phyloP scores from a whole-genome alignment of 2,329 filamentous ascomycete genomes.

The Aureobasidium sp. region DNA sequence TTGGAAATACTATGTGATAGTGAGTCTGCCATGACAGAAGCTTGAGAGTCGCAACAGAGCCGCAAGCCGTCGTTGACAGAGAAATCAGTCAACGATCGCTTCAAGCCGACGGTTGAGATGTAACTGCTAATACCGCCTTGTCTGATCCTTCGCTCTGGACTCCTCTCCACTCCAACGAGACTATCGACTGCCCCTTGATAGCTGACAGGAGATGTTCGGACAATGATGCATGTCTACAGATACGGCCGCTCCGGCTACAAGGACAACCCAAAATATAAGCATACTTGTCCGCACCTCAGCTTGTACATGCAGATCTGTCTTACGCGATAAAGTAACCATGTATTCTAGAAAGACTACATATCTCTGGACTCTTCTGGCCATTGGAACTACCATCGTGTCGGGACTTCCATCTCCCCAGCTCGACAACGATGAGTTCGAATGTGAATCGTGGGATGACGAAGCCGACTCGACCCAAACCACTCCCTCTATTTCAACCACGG shows the following conservation, averaged over 20 bases:
- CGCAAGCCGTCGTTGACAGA: background rate
- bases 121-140: background rate
- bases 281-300: slow-evolving; percentile 2
- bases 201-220: slow-evolving; percentile 3
- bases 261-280: slow-evolving; percentile 5
- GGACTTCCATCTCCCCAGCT: background rate
- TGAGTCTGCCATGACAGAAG: background rate
- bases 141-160: background rate
- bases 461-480: background rate
- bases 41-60: background rate
- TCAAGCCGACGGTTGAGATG: background rate
- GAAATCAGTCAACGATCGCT: background rate
- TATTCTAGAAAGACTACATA: background rate
- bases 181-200: background rate
- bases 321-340: background rate
- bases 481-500: background rate
- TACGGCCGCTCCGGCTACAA: background rate
- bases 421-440: background rate
- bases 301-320: background rate
- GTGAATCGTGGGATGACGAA: background rate
- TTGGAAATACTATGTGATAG: too few species aligned
- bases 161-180: background rate
- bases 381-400: background rate
- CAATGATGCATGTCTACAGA: background rate
- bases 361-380: background rate